phyloP scores from a whole-genome alignment of 495 filamentous ascomycete species.

The Polyplosphaeria fusca region DNA sequence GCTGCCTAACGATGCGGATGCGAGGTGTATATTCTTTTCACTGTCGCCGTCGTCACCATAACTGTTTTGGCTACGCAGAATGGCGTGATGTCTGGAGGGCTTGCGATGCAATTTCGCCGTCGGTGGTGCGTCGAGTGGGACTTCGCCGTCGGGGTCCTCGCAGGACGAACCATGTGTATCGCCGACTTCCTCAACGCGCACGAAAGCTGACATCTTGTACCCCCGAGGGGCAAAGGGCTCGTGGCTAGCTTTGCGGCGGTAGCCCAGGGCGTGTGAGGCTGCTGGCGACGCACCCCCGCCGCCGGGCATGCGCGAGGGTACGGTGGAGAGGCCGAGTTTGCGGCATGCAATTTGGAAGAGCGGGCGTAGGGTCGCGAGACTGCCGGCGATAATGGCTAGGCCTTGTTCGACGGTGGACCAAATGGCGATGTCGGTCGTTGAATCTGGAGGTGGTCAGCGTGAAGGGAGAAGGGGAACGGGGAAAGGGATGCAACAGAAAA shows the following conservation, averaged over 20 bases:
- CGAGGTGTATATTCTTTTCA: not conserved
- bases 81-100: too few relatives aligned
- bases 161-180: not conserved
- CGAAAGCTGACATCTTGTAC: slow-evolving; percentile 1
- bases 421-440: slow-evolving; percentile 25
- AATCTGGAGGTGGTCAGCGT: not conserved
- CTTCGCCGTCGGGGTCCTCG: not conserved
- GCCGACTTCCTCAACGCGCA: not conserved
- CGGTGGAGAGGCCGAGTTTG: slow-evolving; percentile 9
- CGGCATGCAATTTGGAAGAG: slow-evolving; percentile 6
- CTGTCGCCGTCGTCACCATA: not conserved
- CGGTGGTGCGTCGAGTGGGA: too few relatives aligned
- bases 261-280: not conserved
- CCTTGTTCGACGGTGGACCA: slow-evolving; percentile 31
- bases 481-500: not conserved
- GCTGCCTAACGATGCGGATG: not conserved
- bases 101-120: too few relatives aligned
- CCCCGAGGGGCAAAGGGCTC: not conserved
- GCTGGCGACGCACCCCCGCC: not conserved
- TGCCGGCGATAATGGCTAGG: slow-evolving; percentile 25
- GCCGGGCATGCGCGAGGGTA: not conserved
- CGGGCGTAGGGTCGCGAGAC: slow-evolving; percentile 22
- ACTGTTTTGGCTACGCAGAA: too few relatives aligned
- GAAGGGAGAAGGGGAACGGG: not conserved
- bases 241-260: slow-evolving; percentile 2